Conservation (phyloP, 208 protist genomes). For the Strigomonas culicis region DNA sequence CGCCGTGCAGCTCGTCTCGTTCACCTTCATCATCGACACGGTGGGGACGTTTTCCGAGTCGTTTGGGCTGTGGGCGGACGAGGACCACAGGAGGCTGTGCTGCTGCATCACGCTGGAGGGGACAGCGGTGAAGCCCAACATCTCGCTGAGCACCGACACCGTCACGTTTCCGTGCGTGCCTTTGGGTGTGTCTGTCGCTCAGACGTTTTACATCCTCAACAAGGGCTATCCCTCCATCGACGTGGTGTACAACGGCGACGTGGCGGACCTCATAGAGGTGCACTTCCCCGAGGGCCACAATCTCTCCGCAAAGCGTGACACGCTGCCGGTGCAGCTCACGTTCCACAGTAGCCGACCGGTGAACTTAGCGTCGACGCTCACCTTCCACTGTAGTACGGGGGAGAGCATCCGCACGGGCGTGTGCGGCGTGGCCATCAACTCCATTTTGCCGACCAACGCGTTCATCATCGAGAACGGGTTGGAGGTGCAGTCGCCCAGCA, state of each 20-base stretch:
- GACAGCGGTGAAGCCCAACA: constrained; percentile 62
- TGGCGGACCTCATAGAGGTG: constrained; percentile 62
- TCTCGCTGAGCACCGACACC: constrained; percentile 71
- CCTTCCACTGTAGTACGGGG: constrained; percentile 72
- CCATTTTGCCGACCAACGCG: constrained; percentile 58
- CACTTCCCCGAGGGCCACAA: constrained; percentile 71
- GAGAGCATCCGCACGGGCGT: constrained; percentile 75
- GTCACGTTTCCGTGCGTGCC: constrained; percentile 89
- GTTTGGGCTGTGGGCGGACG: constrained; percentile 60
- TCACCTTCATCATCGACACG: constrained; percentile 65
- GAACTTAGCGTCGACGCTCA: constrained; percentile 83
- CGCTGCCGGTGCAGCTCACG: constrained; percentile 55
- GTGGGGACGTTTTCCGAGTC: constrained; percentile 25
- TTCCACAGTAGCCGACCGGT: constrained; percentile 73
- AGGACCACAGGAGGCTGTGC: constrained; percentile 37
- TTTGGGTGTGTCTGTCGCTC: constrained; percentile 56
- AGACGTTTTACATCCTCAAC: constrained; percentile 84
- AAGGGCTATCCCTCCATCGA: constrained; percentile 92
- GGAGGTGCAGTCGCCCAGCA: too few species aligned
- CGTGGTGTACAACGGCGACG: constrained; percentile 70
- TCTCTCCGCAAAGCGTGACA: constrained; percentile 10
- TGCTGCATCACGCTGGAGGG: constrained; percentile 48
- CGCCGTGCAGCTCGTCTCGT: constrained; percentile 42
- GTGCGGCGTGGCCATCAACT: constrained; percentile 85
- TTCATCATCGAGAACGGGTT: too few species aligned